Conservation (phyloP, 1,284 basidiomycete genomes). For the Cutaneotrichosporon spelunceum region DNA sequence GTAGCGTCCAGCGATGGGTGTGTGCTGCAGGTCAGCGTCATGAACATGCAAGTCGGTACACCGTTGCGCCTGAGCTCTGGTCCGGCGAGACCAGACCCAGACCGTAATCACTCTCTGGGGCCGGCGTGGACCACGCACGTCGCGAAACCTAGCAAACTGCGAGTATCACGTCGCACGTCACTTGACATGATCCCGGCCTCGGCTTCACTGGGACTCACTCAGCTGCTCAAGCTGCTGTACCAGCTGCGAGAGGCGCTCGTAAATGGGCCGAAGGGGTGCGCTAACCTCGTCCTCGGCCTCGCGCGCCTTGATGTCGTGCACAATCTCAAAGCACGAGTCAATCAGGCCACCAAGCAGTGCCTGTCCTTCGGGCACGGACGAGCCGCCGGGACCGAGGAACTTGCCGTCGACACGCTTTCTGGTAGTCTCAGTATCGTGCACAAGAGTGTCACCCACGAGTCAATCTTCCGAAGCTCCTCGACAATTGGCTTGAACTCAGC, state of each 20-base stretch:
- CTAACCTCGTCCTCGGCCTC: constrained; percentile 89
- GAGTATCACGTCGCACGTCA: neutral
- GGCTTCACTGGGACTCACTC: constrained; percentile 30
- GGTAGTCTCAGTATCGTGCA: constrained; percentile 19
- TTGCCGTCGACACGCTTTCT: constrained; percentile 92
- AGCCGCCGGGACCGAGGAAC: constrained; percentile 86
- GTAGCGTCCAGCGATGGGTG: constrained; percentile 94
- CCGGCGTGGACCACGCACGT: neutral
- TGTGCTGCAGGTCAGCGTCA: constrained; percentile 57
- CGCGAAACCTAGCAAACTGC: neutral
- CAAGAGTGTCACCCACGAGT: constrained; percentile 65
- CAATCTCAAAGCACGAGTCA: constrained; percentile 95
- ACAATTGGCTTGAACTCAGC: constrained; percentile 83
- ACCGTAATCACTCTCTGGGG: neutral
- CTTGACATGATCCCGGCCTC: neutral
- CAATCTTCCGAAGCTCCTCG: constrained; percentile 92
- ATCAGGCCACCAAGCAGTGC: constrained; percentile 71
- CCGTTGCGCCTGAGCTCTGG: neutral
- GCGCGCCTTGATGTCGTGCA: constrained; percentile 91
- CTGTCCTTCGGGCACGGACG: constrained; percentile 82
- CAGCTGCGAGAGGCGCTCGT: constrained; percentile 84
- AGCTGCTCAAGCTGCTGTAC: constrained; percentile 55
- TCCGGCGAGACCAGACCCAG: neutral
- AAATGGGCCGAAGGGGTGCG: constrained; percentile 85
- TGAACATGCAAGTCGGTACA: neutral